Conservation (phyloP, 495 filamentous ascomycete species). For the Xylaria acuta region DNA sequence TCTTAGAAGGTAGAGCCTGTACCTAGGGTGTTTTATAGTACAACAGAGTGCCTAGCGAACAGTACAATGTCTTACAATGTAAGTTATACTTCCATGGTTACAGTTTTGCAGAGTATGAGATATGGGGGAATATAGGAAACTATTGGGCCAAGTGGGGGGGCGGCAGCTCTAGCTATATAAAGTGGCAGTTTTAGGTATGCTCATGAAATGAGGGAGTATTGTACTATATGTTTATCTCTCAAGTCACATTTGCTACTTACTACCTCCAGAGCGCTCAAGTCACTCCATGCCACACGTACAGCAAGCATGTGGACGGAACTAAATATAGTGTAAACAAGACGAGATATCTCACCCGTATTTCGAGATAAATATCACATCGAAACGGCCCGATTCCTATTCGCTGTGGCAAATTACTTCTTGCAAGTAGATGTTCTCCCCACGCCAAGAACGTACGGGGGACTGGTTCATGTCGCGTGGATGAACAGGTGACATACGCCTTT, state of each 20-base stretch:
- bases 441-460: not conserved
- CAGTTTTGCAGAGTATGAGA: not conserved
- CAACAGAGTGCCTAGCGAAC: not conserved
- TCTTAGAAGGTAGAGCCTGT: not conserved
- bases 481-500: not conserved
- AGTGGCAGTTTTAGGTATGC: not conserved
- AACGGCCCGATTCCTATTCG: conserved; percentile 4
- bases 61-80: not conserved
- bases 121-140: not conserved
- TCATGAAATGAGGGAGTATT: not conserved
- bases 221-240: not conserved
- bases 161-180: not conserved
- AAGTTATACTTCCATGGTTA: not conserved
- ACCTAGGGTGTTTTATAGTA: not conserved
- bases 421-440: not conserved
- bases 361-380: not conserved
- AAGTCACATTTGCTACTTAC: not conserved
- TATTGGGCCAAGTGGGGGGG: not conserved
- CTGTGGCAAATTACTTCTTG: not conserved
- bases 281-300: not conserved
- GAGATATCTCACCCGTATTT: not conserved
- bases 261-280: not conserved
- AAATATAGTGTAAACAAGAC: not conserved
- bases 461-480: not conserved
- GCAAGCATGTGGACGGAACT: not conserved